Percentiles rank a stretch among this genome's conserved stretches.
These are phyloP conservation scores for Punica granatum DNA, from an alignment of 345 rosid genomes.

Conservation along the genomic window DNA sequence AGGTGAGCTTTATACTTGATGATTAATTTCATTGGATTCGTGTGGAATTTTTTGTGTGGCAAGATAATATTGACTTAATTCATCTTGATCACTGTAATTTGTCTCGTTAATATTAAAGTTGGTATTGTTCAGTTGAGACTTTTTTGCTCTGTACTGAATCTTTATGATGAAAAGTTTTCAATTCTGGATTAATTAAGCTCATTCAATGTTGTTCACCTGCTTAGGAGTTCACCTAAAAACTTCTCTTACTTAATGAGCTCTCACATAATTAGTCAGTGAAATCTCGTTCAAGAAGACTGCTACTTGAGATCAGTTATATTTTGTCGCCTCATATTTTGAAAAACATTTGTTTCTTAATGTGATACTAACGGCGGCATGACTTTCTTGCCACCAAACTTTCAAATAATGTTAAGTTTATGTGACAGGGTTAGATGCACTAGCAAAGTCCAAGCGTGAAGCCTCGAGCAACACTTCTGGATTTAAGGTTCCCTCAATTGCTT, in stretches of 20 bases:
- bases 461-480: constrained; percentile 31
- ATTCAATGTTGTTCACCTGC: no score
- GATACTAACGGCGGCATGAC: background rate
- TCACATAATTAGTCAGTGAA: no score
- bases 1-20: constrained; percentile 23
- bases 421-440: constrained; percentile 36
- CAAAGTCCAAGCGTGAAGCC: constrained; percentile 40
- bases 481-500: constrained; percentile 48
- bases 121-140: background rate
- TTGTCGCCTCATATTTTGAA: background rate
- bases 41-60: background rate
- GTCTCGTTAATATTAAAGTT: background rate
- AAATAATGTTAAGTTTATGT: background rate
- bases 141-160: no score
- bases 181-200: no score
- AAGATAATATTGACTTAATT: no score
- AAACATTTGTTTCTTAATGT: background rate
- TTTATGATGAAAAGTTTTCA: no score
- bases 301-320: background rate
- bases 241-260: no score
- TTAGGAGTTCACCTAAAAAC: no score
- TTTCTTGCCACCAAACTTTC: background rate
- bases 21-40: background rate
- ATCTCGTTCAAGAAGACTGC: no score
- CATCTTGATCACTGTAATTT: background rate